Evolutionary conservation across 192 early-diverging fungal species (phyloP), one percentile per base, ranked within the genome.

Genomic region (Haplosporangium gracile): DNA sequence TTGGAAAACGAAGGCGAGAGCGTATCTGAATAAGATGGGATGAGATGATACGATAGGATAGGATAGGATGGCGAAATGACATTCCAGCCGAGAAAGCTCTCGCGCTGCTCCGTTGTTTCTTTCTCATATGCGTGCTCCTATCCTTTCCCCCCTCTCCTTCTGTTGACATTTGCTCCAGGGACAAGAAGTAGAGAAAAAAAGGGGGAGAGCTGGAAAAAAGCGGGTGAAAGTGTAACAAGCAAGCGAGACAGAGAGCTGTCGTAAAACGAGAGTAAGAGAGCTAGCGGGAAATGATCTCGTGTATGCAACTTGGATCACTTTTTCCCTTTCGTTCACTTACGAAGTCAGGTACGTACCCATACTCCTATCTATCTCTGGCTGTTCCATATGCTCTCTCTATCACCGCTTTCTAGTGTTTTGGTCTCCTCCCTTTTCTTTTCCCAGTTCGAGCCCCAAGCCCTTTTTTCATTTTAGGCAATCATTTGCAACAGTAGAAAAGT

Each of bases 71-170:
- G 60, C 13, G 60, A 65, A 65, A 65, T 65, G 60, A 65, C 60
- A 65, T 65, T 65, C 60, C 60, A 65, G 60, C 60, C 29, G 26
- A 65, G 60, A 65, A 65, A 65, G 60, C 60, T 65, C 60, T 65
- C 60, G 26, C 60, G 1, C 29, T 32, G 22, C 55, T 24, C 24
- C n/a, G 8, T 60, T 26, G 60, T 65, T 11, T 65, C 26, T 65
- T 5, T 51, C 49, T 65, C 60, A 65, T 65, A 65, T 65, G 60
- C 1, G 60, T 32, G 49, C 49, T 49, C 15, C 42, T 43, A 2
- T 43, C 10, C 42, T 8, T 1, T 22, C 22, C 4, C 55, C n/a
- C 9, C n/a, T 63, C 3, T 26, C 9, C 32, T n/a, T 63, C 26
- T 63, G 36, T 36, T 29, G 24, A 1, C 57, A 8, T 7, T 63